These are phyloP conservation scores for Haplosporangium sp. DNA, from an alignment of 371 early-diverging fungal genomes.

Conservation along the genomic window DNA sequence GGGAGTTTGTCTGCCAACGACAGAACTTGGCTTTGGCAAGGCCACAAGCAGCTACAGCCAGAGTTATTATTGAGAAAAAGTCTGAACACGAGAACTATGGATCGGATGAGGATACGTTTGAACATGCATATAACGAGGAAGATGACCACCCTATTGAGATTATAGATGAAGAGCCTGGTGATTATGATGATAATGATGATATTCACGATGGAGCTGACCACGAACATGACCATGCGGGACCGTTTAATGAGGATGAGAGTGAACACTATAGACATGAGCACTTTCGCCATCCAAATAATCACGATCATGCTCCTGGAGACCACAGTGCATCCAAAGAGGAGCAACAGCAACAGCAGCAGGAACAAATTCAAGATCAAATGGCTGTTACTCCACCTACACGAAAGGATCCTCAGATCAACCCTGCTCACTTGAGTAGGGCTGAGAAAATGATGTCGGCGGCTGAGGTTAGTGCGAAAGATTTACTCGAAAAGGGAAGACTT, in stretches of 20 bases:
- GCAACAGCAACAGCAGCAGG: neutral
- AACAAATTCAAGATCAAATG: neutral
- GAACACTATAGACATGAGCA: too few relatives aligned
- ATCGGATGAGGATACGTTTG: too few relatives aligned
- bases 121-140: conserved; percentile 9
- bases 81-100: conserved; percentile 18
- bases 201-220: too few relatives aligned
- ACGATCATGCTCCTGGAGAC: too few relatives aligned
- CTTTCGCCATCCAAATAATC: too few relatives aligned
- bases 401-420: neutral
- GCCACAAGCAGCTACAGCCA: neutral
- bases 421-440: neutral
- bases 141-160: neutral
- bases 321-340: too few relatives aligned
- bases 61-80: neutral
- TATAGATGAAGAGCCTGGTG: too few relatives aligned
- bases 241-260: too few relatives aligned
- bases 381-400: neutral
- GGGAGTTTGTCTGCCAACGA: conserved; percentile 41
- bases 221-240: too few relatives aligned
- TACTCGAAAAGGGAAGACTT: conserved; percentile 18
- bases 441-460: neutral
- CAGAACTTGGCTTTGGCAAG: conserved; percentile 15
- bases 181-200: too few relatives aligned
- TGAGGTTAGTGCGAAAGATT: conserved; percentile 17